These are phyloP conservation scores for Claviceps sp. DNA, from an alignment of 2,329 filamentous ascomycete genomes.

Conservation along the genomic window DNA sequence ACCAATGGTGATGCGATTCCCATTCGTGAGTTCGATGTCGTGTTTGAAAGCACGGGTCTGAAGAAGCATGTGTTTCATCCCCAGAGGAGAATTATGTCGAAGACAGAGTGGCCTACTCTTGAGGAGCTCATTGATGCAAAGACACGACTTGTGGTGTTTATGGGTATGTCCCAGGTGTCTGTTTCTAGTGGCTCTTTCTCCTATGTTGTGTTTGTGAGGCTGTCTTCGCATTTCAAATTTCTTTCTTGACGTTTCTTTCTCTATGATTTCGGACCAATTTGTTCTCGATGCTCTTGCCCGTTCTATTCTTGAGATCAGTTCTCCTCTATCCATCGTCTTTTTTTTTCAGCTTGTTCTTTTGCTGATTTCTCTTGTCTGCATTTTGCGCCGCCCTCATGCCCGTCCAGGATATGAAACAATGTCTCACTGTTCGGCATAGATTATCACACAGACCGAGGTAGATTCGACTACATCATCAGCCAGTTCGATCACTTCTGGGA, in stretches of 20 bases:
- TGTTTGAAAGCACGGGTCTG: slow-evolving; percentile 43
- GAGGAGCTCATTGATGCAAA: slow-evolving; percentile 47
- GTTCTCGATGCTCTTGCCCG: neutral
- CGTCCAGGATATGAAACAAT: neutral
- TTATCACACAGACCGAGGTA: slow-evolving; percentile 35
- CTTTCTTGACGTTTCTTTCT: neutral
- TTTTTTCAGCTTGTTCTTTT: neutral
- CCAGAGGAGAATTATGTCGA: slow-evolving; percentile 18
- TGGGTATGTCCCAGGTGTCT: slow-evolving; percentile 33
- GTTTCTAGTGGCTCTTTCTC: no score
- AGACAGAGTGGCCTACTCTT: slow-evolving; percentile 55
- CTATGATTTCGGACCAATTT: neutral
- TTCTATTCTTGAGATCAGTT: no score
- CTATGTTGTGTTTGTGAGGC: no score
- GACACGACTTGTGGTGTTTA: slow-evolving; percentile 56
- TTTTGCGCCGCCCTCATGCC: neutral
- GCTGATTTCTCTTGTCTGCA: neutral
- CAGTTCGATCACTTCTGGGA: slow-evolving; percentile 59
- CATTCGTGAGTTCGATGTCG: slow-evolving; percentile 38
- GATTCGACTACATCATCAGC: slow-evolving; percentile 48
- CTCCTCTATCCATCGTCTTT: no score
- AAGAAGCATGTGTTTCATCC: slow-evolving; percentile 43
- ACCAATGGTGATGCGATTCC: slow-evolving; percentile 48
- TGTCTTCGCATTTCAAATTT: no score
- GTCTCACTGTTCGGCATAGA: slow-evolving; percentile 30